Evolutionary conservation across 768 basidiomycete genomes (phyloP), one percentile per base, ranked within the genome.

Genomic region (Termitomyces eurrhizus): DNA sequence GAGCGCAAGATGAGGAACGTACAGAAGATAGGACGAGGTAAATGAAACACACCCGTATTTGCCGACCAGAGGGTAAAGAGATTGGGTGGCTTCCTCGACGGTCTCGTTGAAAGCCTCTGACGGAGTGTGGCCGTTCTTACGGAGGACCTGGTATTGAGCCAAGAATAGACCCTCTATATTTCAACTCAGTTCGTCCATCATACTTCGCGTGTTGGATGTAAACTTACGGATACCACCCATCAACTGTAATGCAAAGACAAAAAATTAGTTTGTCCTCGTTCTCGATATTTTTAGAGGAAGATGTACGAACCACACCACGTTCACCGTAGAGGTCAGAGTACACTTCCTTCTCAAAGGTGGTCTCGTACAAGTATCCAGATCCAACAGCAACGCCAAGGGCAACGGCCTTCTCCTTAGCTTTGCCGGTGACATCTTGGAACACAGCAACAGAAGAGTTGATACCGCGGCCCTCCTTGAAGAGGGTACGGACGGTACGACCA

Each of bases 41-140:
- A 21, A 21, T 21, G 57, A n/a, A 7, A 71, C 86, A 58, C 73
- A 92, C 89, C 94, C 95, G 74, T 97, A 90, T 70, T 89, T 84
- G 66, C 96, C 97, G 69, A 99, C 94, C 75, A 99, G 77, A 62
- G 97, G 97, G 82, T 93, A 98, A 64, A 99, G 87, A 42, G 94
- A 96, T 73, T 99, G 95, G 46, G 96, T 98, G n/a, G 97, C 97
- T 80, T 98, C 97, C 78, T 98, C 97, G 63, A 98, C 97, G 61
- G 97, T 98, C 83, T 99, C 97, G 77, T 99, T 98, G 87, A 99
- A 98, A 52, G 95, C 95, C 74, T 99, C 97, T 46, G 96, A 98
- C 57, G 97, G 97, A 4, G 87, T 80, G 84, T 99, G 97, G 58
- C 95, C 95, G 73, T 96, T 96, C 72, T 89, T 91, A 72, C 95